Conservation (phyloP, 2,329 filamentous ascomycete genomes). For the Fusarium robinianum region DNA sequence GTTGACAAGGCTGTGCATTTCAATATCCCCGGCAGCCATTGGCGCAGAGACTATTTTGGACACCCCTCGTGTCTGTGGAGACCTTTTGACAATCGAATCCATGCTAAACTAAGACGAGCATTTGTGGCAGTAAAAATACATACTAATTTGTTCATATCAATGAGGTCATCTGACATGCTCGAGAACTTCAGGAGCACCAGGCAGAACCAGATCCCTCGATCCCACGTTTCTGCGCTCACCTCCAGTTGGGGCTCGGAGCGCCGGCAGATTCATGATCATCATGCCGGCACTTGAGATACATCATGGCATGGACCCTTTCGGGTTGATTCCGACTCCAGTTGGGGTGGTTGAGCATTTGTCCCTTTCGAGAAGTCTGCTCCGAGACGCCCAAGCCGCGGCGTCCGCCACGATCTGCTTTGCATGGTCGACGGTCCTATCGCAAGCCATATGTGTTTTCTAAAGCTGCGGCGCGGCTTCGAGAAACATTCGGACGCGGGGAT, state of each 20-base stretch:
- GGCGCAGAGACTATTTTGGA: slow-evolving; percentile 15
- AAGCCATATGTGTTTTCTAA: slow-evolving; percentile 16
- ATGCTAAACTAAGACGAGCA: too few species aligned
- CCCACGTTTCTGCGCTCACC: slow-evolving; percentile 14
- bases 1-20: too few species aligned
- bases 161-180: too few species aligned
- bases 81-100: too few species aligned
- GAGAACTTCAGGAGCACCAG: too few species aligned
- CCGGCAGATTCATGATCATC: slow-evolving; percentile 24
- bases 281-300: slow-evolving; percentile 32
- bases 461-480: slow-evolving; percentile 29
- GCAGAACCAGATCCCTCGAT: too few species aligned
- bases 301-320: slow-evolving; percentile 20
- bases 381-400: slow-evolving; percentile 22
- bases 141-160: too few species aligned
- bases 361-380: slow-evolving; percentile 34
- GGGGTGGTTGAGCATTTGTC: slow-evolving; percentile 24
- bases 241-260: slow-evolving; percentile 33
- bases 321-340: slow-evolving; percentile 15
- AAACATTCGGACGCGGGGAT: slow-evolving; percentile 33
- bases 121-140: too few species aligned
- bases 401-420: slow-evolving; percentile 29
- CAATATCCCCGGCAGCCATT: too few species aligned
- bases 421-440: slow-evolving; percentile 18
- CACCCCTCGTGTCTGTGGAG: too few species aligned